Percentiles rank a stretch among this genome's conserved stretches.
These are phyloP conservation scores for Hymenoscyphus fructigenus DNA, from an alignment of 2,329 filamentous ascomycete species.

Conservation along the genomic window DNA sequence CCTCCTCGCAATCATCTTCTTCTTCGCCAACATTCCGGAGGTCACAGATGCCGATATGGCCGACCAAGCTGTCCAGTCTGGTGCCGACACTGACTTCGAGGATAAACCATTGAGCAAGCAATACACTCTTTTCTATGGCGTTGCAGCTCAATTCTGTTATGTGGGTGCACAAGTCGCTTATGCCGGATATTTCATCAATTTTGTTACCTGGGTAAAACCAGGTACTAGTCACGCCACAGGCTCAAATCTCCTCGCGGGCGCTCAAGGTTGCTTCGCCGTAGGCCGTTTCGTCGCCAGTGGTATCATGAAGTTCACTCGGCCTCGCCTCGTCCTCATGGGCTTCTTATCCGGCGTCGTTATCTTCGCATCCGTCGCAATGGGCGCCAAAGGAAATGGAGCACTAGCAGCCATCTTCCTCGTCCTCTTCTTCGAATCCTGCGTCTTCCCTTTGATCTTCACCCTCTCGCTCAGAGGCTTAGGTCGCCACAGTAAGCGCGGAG, in stretches of 20 bases:
- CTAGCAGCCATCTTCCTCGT: constrained; percentile 63
- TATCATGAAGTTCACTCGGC: constrained; percentile 61
- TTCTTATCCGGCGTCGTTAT: constrained; percentile 60
- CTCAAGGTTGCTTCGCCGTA: constrained; percentile 70
- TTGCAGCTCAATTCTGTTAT: constrained; percentile 77
- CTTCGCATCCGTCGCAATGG: constrained; percentile 44
- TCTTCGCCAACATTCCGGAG: constrained; percentile 64
- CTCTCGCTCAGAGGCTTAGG: constrained; percentile 78
- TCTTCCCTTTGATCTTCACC: constrained; percentile 81
- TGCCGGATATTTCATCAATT: constrained; percentile 62
- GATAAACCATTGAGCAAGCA: constrained; percentile 36
- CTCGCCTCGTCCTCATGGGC: constrained; percentile 66
- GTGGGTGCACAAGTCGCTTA: constrained; percentile 49
- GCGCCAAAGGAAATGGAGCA: constrained; percentile 45
- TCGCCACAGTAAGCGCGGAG: constrained; percentile 74
- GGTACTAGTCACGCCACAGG: constrained; percentile 48
- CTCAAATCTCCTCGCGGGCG: constrained; percentile 67
- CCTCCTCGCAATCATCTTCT: constrained; percentile 65
- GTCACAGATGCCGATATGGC: constrained; percentile 52
- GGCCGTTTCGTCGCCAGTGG: constrained; percentile 69
- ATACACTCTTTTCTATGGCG: constrained; percentile 65
- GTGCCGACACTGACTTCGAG: constrained; percentile 23
- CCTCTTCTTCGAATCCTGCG: constrained; percentile 77
- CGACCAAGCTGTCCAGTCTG: constrained; percentile 41
- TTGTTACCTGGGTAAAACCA: constrained; percentile 44